Conservation (phyloP, 345 rosid species). For the Eucalyptus urophylla region DNA sequence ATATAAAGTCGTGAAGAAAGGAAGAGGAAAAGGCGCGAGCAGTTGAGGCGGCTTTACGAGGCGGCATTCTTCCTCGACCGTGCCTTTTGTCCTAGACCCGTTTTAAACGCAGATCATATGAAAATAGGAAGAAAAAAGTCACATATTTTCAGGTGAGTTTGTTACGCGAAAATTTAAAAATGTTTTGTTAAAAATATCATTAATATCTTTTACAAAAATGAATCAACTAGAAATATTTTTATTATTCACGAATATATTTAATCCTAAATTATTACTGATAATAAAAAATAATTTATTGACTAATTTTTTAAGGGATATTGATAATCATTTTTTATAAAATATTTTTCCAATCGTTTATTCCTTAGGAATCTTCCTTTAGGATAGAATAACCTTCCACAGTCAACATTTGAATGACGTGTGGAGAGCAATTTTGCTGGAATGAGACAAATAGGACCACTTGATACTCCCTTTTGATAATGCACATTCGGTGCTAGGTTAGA, state of each 20-base stretch:
- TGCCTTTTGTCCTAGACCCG: background rate
- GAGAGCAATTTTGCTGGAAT: background rate
- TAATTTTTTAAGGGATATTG: too few species aligned
- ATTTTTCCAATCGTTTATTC: background rate
- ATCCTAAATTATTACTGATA: too few species aligned
- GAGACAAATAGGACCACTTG: background rate
- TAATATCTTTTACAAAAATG: rapidly evolving
- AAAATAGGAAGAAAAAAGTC: background rate
- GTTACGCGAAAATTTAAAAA: too few species aligned
- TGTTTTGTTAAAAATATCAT: too few species aligned
- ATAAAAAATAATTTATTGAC: too few species aligned
- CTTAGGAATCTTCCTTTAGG: background rate
- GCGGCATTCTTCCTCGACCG: background rate
- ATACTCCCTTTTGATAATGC: background rate
- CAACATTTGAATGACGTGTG: background rate
- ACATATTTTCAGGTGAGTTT: background rate
- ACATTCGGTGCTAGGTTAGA: background rate
- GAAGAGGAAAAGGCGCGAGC: background rate
- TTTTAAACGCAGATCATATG: background rate
- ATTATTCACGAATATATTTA: rapidly evolving
- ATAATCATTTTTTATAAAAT: too few species aligned
- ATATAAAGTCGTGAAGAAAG: background rate
- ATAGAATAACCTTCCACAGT: background rate
- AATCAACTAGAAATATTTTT: too few species aligned
- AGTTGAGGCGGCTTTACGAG: background rate